These are phyloP conservation scores for Hymenoscyphus infarciens DNA, from an alignment of 2,329 filamentous ascomycete genomes.

Conservation along the genomic window DNA sequence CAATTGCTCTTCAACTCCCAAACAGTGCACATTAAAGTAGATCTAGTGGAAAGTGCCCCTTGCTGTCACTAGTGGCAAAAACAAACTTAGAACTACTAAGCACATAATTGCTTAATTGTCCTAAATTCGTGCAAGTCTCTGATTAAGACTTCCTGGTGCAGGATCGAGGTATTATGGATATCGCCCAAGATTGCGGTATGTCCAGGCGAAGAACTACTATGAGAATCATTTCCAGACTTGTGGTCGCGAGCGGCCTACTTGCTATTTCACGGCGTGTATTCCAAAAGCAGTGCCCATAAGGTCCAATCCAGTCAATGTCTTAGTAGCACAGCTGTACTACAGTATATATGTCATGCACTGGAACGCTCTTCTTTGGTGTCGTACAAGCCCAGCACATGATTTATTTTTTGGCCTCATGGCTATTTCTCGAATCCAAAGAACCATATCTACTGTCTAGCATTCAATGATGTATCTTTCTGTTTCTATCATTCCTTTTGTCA, in stretches of 20 bases:
- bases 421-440: no score
- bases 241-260: not conserved
- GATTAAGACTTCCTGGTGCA: not conserved
- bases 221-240: no score
- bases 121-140: not conserved
- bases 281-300: not conserved
- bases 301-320: not conserved
- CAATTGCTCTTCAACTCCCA: no score
- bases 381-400: not conserved
- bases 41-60: no score
- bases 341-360: not conserved
- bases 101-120: not conserved
- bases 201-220: no score
- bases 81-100: not conserved
- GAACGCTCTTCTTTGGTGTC: not conserved
- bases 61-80: not conserved
- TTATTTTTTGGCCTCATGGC: not conserved
- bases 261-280: not conserved
- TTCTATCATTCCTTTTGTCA: no score
- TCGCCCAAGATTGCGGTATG: not conserved
- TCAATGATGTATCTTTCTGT: no score
- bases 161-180: not conserved
- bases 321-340: not conserved
- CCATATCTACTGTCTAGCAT: no score
- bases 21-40: no score